Evolutionary conservation across 108 stramenopile species (phyloP).

Genomic region (Cyclotella cryptica): DNA sequence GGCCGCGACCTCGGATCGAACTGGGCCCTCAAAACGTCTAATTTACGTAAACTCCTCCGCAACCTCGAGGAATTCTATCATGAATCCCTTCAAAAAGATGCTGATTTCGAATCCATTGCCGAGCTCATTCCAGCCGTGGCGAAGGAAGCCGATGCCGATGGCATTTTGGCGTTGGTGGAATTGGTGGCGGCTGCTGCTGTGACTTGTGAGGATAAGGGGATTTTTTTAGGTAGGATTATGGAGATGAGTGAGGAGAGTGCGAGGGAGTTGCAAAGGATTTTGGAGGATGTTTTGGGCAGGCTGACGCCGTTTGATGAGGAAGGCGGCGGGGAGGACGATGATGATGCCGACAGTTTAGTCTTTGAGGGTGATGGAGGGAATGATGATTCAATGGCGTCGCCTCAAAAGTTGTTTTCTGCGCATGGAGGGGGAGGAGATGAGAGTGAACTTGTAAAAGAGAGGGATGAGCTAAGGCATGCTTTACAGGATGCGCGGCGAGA

Average conservation of each 20-base stretch:
- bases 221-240: conserved; percentile 80
- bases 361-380: conserved; percentile 37
- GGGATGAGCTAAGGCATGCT: conserved; percentile 45
- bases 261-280: conserved; percentile 78
- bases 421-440: conserved; percentile 48
- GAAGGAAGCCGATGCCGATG: conserved; percentile 58
- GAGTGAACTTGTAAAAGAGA: conserved; percentile 52
- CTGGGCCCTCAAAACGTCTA: conserved; percentile 87
- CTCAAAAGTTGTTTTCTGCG: conserved; percentile 28
- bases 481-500: conserved; percentile 74
- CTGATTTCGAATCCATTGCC: conserved; percentile 60
- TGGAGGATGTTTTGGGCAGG: conserved; percentile 66
- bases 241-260: conserved; percentile 67
- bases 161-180: conserved; percentile 73
- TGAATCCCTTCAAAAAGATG: conserved; percentile 74
- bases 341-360: conserved; percentile 47
- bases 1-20: conserved; percentile 85
- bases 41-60: conserved; percentile 85
- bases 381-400: conserved; percentile 45
- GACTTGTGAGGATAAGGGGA: conserved; percentile 74
- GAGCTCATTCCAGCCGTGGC: conserved; percentile 57
- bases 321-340: conserved; percentile 55
- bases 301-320: conserved; percentile 65
- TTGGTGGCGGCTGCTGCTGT: conserved; percentile 86
- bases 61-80: conserved; percentile 83